Base-by-base conservation (phyloP, 345 rosid species). In the Citrus hindsii region DNA sequence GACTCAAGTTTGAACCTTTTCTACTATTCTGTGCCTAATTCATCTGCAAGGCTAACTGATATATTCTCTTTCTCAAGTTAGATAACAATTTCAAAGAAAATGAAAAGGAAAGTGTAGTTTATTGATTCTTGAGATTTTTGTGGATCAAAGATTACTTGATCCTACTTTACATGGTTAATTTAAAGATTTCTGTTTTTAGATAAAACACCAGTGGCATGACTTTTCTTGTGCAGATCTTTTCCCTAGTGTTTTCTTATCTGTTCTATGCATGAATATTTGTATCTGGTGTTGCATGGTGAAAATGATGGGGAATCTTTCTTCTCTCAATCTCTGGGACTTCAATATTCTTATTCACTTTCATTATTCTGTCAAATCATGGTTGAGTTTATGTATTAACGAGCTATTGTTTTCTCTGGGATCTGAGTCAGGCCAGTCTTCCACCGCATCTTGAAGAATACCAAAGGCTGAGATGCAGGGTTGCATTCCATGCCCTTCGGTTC, bases 401-500 rank as follows among this genome's bases (percentile, higher is more conserved):
- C 42, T 60, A 59, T 56, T 73, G 56, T 67, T 40, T 73, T 67
- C 67, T 81, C 59, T 77, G 65, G 58, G 24, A 81, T 65, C 66
- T 81, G 74, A 66, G 77, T n/a, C 81, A 95, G 99, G 92, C 99
- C 74, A 83, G 76, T 62, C 95, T 96, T 80, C 97, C 98, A 2
- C 83, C 85, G 62, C 84, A 89, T 77, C 91, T 94, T 75, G 97
- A 91, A 84, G 99, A 96, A 79, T 91, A 88, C 83, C 99, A 96
- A 74, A 92, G 97, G 80, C 87, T 96, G 78, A 90, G 99, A 82
- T 96, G 98, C 82, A 87, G 99, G 74, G 98, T 94, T 76, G 90
- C 94, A 48, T 96, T 88, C 84, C 95, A 92, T 74, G 99, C 98
- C 22, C 89, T 96, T 56, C 84, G 84, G 61, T 94, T 96, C 76